Conservation (phyloP, 1,284 basidiomycete species). For the Kwoniella shivajii region DNA sequence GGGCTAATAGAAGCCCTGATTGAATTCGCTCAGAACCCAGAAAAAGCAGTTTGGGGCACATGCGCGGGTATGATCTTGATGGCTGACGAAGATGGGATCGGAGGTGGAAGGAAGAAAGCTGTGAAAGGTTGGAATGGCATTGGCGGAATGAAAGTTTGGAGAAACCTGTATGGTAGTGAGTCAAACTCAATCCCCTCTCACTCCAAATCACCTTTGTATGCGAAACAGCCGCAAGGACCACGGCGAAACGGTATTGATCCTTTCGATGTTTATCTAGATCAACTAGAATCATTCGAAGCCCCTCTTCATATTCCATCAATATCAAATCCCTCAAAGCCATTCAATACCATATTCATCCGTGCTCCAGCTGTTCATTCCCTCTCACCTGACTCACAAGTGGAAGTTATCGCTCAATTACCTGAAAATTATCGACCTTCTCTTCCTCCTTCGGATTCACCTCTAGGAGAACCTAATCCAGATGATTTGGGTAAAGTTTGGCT, state of each 20-base stretch:
- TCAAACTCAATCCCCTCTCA: conserved; percentile 51
- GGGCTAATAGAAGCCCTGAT: conserved; percentile 79
- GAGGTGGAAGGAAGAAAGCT: conserved; percentile 69
- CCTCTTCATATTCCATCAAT: conserved; percentile 69
- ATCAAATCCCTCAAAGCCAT: conserved; percentile 64
- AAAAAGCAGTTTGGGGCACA: conserved; percentile 88
- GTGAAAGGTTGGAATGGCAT: conserved; percentile 78
- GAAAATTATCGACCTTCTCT: conserved; percentile 59
- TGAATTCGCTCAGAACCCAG: conserved; percentile 62
- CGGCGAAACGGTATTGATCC: too few relatives aligned
- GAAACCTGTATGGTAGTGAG: conserved; percentile 83
- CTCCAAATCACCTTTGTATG: too few relatives aligned
- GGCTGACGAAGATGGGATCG: conserved; percentile 63
- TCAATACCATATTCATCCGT: conserved; percentile 90
- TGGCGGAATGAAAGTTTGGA: conserved; percentile 69
- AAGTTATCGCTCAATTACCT: conserved; percentile 74
- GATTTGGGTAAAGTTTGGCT: conserved; percentile 79
- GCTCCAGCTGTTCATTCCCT: conserved; percentile 63
- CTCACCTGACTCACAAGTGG: conserved; percentile 7
- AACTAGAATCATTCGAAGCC: conserved; percentile 84
- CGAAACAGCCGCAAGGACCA: too few relatives aligned
- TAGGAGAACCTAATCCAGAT: conserved; percentile 42
- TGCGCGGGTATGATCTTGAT: conserved; percentile 96
- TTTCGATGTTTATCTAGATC: too few relatives aligned
- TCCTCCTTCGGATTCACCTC: conserved; percentile 43